Conservation (phyloP, 2,329 filamentous ascomycete species). For the Diaporthe vexans region DNA sequence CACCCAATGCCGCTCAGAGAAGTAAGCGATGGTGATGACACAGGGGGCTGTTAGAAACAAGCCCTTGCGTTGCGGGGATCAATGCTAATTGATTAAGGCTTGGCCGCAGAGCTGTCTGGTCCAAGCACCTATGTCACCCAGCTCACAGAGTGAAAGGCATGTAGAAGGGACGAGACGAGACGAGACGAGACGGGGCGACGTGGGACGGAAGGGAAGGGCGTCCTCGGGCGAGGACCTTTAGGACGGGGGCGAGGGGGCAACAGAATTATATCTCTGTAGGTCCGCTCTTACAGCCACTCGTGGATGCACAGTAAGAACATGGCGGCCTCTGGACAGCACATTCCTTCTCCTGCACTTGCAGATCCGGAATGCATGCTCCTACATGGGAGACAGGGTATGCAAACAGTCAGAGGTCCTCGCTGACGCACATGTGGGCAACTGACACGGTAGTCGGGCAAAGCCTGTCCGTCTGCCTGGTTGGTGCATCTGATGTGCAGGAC, state of each 20-base stretch:
- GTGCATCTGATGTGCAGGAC: constrained; percentile 35
- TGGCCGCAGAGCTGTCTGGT: constrained; percentile 7
- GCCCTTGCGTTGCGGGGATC: constrained; percentile 8
- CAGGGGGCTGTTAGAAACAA: constrained; percentile 7
- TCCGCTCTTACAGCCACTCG: constrained; percentile 21
- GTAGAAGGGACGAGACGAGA: constrained; percentile 13
- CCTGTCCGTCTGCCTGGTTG: constrained; percentile 30
- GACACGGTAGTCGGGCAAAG: constrained; percentile 28
- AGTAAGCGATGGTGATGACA: constrained; percentile 25
- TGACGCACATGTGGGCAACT: constrained; percentile 34
- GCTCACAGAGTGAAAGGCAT: constrained; percentile 12
- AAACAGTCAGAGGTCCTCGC: constrained; percentile 22
- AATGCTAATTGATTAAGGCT: constrained; percentile 19
- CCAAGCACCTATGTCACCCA: constrained; percentile 14
- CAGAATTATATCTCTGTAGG: constrained; percentile 39
- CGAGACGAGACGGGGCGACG: constrained; percentile 27
- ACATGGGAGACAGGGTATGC: background rate
- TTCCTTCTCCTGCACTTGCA: constrained; percentile 25
- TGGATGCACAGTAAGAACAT: constrained; percentile 23
- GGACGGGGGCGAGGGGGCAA: constrained; percentile 36
- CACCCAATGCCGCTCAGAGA: constrained; percentile 6
- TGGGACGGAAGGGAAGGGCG: constrained; percentile 35
- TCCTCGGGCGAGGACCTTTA: constrained; percentile 1
- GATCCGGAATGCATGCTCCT: constrained; percentile 14
- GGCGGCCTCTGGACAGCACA: constrained; percentile 1